phyloP scores from a whole-genome alignment of 257 asterid species.

The Nicotiana benthamiana region DNA sequence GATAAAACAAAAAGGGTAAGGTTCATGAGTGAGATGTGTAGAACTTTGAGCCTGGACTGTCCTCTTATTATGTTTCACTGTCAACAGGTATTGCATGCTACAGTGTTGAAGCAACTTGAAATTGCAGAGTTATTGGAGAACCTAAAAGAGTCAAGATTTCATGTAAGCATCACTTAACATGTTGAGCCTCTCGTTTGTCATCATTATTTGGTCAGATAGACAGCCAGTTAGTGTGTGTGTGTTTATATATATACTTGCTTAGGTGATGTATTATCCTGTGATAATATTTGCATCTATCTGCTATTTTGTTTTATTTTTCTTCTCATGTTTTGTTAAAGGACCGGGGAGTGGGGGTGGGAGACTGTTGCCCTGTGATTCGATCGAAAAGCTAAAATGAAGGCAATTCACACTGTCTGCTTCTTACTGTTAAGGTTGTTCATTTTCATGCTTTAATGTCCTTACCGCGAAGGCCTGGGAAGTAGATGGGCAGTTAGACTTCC shows the following conservation, averaged over 20 bases:
- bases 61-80: conserved; percentile 5
- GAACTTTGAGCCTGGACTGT: background rate
- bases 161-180: conserved; percentile 32
- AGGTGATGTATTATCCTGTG: conserved; percentile 1
- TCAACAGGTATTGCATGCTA: conserved; percentile 53
- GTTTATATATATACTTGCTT: background rate
- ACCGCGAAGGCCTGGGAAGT: background rate
- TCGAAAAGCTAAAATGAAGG: background rate
- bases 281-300: background rate
- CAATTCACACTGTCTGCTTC: background rate
- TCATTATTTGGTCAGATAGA: background rate
- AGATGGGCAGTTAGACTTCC: background rate
- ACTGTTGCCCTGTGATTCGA: background rate
- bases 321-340: background rate
- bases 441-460: background rate
- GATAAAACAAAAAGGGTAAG: conserved; percentile 81
- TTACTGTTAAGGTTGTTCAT: background rate
- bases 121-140: conserved; percentile 66
- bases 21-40: conserved; percentile 3
- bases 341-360: background rate
- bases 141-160: conserved; percentile 45
- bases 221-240: background rate
- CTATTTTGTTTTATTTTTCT: background rate
- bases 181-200: background rate
- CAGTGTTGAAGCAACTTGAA: conserved; percentile 72